A percentile compares a stretch with the other conserved stretches of the same genome.
These are phyloP conservation scores for Proliferodiscus dingleyae DNA, from an alignment of 2,329 filamentous ascomycete species.

Conservation along the genomic window DNA sequence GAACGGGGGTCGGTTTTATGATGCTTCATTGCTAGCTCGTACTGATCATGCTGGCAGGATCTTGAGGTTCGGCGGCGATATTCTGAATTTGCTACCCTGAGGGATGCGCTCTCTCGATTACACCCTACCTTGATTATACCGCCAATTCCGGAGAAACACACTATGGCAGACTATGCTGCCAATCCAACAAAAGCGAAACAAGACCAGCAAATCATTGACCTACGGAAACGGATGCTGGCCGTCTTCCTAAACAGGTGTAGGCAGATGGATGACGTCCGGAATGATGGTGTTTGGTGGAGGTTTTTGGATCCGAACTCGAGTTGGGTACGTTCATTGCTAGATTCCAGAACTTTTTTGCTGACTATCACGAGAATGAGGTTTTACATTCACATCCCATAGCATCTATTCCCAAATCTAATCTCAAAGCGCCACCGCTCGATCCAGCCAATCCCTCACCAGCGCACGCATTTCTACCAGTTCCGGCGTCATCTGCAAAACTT, in stretches of 20 bases:
- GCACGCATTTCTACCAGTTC: slow-evolving; percentile 83
- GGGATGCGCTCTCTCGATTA: slow-evolving; percentile 81
- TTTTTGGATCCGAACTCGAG: slow-evolving; percentile 97
- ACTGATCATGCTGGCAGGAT: slow-evolving; percentile 53
- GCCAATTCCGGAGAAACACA: slow-evolving; percentile 97
- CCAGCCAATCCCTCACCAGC: slow-evolving; percentile 86
- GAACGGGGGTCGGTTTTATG: slow-evolving; percentile 66
- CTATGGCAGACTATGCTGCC: slow-evolving; percentile 96
- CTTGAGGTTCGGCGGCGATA: slow-evolving; percentile 92
- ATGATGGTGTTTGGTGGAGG: slow-evolving; percentile 95
- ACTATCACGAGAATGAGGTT: slow-evolving; percentile 75
- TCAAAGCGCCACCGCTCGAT: slow-evolving; percentile 93
- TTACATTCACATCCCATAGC: slow-evolving; percentile 84
- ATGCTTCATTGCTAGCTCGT: neutral
- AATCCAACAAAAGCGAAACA: slow-evolving; percentile 98
- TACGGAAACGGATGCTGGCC: slow-evolving; percentile 92
- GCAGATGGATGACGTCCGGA: slow-evolving; percentile 83
- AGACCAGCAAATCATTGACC: slow-evolving; percentile 92
- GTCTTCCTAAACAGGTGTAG: slow-evolving; percentile 94
- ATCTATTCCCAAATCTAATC: slow-evolving; percentile 86
- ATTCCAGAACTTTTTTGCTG: slow-evolving; percentile 9
- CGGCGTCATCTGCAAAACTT: slow-evolving; percentile 79
- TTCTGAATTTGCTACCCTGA: slow-evolving; percentile 90
- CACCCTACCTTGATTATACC: slow-evolving; percentile 95
- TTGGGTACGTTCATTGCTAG: slow-evolving; percentile 62